These are phyloP conservation scores for Cladosporium halotolerans DNA, from an alignment of 2,329 filamentous ascomycete genomes.

Conservation along the genomic window DNA sequence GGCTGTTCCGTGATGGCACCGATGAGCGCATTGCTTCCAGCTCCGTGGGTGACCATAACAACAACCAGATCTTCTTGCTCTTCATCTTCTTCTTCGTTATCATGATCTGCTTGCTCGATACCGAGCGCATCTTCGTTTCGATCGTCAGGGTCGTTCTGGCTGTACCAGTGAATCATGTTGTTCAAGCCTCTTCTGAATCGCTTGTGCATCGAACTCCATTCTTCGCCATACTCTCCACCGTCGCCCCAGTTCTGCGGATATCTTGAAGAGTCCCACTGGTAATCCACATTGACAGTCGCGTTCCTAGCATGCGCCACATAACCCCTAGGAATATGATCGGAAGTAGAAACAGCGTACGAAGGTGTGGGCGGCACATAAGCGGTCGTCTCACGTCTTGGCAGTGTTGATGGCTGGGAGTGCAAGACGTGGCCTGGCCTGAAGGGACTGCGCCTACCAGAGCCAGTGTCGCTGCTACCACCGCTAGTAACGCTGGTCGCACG, in stretches of 20 bases:
- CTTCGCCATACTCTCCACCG: slow-evolving; percentile 81
- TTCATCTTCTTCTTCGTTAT: slow-evolving; percentile 47
- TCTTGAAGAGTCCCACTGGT: slow-evolving; percentile 90
- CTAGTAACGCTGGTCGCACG: slow-evolving; percentile 40
- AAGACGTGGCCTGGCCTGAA: slow-evolving; percentile 21
- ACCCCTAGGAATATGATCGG: slow-evolving; percentile 75
- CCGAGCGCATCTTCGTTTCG: slow-evolving; percentile 30
- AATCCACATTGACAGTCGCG: slow-evolving; percentile 79
- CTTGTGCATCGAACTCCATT: slow-evolving; percentile 93
- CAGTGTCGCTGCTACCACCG: slow-evolving; percentile 19
- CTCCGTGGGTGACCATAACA: slow-evolving; percentile 86
- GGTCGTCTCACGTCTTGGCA: slow-evolving; percentile 26
- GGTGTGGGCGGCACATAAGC: slow-evolving; percentile 71
- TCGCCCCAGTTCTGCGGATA: slow-evolving; percentile 74
- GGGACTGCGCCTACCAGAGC: slow-evolving; percentile 23
- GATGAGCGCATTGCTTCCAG: slow-evolving; percentile 91
- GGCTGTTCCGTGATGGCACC: slow-evolving; percentile 87
- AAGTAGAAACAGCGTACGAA: slow-evolving; percentile 73
- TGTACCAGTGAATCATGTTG: slow-evolving; percentile 78
- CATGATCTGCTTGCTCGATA: slow-evolving; percentile 27
- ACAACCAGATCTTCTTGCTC: slow-evolving; percentile 70
- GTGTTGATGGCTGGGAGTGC: slow-evolving; percentile 22
- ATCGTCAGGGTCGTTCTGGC: slow-evolving; percentile 35
- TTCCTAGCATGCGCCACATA: slow-evolving; percentile 89
- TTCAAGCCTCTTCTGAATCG: slow-evolving; percentile 76